phyloP scores from a whole-genome alignment of 257 asterid species.

The Solanum bukasovii region DNA sequence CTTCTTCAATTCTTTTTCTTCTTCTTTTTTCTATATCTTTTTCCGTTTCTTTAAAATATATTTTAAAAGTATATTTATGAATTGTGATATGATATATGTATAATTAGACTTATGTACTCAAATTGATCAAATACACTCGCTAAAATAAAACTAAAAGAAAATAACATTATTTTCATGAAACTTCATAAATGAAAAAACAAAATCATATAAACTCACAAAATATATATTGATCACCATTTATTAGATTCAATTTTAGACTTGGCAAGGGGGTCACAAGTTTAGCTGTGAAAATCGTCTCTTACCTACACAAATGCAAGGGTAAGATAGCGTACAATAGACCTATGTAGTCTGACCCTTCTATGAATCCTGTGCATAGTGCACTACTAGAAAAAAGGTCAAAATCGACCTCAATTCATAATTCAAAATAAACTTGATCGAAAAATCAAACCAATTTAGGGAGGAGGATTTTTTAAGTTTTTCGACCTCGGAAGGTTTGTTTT shows the following conservation, averaged over 20 bases:
- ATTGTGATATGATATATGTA: too few relatives aligned
- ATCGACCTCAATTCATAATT: neutral
- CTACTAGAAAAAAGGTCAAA: neutral
- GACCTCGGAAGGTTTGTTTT: neutral
- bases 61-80: neutral
- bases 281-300: neutral
- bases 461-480: neutral
- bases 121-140: neutral
- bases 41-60: too few relatives aligned
- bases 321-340: neutral
- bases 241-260: neutral
- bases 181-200: neutral
- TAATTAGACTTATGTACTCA: neutral
- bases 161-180: neutral
- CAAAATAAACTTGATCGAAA: neutral
- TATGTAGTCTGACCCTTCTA: too few relatives aligned
- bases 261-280: neutral
- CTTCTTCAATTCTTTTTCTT: neutral
- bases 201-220: too few relatives aligned
- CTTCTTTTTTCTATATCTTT: neutral
- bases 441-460: neutral
- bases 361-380: neutral
- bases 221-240: neutral
- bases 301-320: neutral
- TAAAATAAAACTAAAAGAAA: too few relatives aligned